A percentile compares a stretch with the other conserved stretches of the same genome.
These are phyloP conservation scores for Dalbergia cochinchinensis DNA, from an alignment of 306 rosid species.

Conservation along the genomic window DNA sequence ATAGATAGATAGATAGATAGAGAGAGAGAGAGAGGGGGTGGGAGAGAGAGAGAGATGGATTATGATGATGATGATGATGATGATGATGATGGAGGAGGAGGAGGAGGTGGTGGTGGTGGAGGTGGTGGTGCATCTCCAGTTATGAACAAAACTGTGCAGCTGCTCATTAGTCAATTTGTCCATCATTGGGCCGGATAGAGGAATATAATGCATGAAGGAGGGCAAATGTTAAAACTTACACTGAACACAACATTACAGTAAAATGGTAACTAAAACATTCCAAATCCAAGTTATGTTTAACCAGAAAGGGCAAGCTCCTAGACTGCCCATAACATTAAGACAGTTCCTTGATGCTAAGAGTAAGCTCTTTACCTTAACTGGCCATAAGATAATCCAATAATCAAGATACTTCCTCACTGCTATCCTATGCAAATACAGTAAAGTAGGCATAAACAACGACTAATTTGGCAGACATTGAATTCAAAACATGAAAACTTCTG, in stretches of 20 bases:
- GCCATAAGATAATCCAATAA: not conserved
- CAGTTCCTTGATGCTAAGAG: no score
- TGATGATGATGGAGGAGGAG: not conserved
- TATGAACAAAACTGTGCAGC: slow-evolving; percentile 19
- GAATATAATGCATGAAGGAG: not conserved
- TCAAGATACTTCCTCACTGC: not conserved
- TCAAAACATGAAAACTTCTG: not conserved
- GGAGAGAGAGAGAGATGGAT: not conserved
- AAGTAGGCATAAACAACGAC: not conserved
- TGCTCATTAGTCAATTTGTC: not conserved
- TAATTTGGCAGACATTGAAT: not conserved
- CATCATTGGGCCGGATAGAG: slow-evolving; percentile 28
- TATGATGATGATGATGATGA: not conserved
- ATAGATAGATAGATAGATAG: not conserved
- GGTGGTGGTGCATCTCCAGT: slow-evolving; percentile 2
- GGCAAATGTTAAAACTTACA: not conserved
- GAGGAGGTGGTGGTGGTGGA: not conserved
- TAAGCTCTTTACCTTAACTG: not conserved
- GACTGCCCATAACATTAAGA: no score
- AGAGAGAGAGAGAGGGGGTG: not conserved
- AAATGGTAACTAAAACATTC: not conserved
- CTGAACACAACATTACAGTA: not conserved
- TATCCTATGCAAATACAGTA: not conserved
- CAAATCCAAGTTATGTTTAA: not conserved
- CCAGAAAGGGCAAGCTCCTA: not conserved